These are phyloP conservation scores for Aspergillus sparsus DNA, from an alignment of 495 filamentous ascomycete genomes.

Conservation along the genomic window DNA sequence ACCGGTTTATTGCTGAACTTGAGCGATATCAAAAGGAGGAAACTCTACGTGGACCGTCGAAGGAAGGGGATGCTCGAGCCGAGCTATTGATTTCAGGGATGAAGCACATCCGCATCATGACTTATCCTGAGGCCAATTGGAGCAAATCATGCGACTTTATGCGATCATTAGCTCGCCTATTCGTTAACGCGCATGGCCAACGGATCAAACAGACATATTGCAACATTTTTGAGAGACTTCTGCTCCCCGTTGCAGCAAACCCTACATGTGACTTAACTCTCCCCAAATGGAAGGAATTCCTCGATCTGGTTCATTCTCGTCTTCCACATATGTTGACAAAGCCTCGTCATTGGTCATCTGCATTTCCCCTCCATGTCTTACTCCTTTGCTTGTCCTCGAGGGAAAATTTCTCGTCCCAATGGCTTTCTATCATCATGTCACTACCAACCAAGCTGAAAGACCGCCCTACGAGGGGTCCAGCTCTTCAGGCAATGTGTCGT, in stretches of 20 bases:
- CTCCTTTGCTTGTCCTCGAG: conserved; percentile 83
- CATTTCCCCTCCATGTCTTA: conserved; percentile 82
- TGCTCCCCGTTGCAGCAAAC: conserved; percentile 84
- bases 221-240: conserved; percentile 79
- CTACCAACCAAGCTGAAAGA: conserved; percentile 82
- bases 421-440: conserved; percentile 75
- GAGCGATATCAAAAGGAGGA: conserved; percentile 73
- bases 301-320: conserved; percentile 72
- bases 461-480: conserved; percentile 72
- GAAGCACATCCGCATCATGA: conserved; percentile 78
- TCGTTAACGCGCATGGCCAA: conserved; percentile 79
- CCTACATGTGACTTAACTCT: conserved; percentile 70
- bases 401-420: conserved; percentile 80
- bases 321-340: conserved; percentile 82
- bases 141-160: conserved; percentile 87
- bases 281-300: conserved; percentile 81
- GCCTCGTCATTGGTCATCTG: conserved; percentile 83
- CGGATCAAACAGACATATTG: conserved; percentile 93
- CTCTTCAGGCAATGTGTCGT: conserved; percentile 84
- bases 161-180: conserved; percentile 74
- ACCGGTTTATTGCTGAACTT: conserved; percentile 78
- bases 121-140: conserved; percentile 69
- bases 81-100: conserved; percentile 86
- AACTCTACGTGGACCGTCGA: conserved; percentile 60
- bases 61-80: conserved; percentile 74